Conservation (phyloP, 2,329 filamentous ascomycete species). For the Hymenoscyphus repandus region DNA sequence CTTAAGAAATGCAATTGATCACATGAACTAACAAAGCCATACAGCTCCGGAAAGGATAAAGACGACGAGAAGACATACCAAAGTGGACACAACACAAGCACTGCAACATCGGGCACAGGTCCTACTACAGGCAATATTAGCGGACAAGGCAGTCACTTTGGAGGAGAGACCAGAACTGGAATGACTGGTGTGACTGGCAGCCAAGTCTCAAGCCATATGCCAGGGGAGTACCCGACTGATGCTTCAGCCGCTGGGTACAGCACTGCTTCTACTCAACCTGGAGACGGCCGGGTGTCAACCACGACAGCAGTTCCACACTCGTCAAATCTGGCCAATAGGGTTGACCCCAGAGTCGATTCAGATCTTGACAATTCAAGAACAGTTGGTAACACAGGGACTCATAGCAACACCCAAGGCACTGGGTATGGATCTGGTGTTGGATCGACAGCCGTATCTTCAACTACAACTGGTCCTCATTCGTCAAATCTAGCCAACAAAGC, state of each 20-base stretch:
- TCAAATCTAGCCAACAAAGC: slow-evolving; percentile 38
- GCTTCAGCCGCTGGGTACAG: neutral
- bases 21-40: neutral
- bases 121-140: neutral
- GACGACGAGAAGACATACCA: neutral
- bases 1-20: neutral
- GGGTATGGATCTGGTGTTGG: neutral
- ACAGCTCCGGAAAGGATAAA: neutral
- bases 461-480: slow-evolving; percentile 35
- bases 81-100: neutral
- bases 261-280: no score
- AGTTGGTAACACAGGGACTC: slow-evolving; percentile 31
- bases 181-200: neutral
- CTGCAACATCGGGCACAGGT: neutral
- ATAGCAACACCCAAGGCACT: neutral
- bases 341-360: slow-evolving; percentile 47
- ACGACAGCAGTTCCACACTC: slow-evolving; percentile 23
- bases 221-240: neutral
- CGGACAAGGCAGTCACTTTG: slow-evolving; percentile 9
- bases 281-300: neutral
- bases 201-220: neutral
- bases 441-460: slow-evolving; percentile 13
- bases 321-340: slow-evolving; percentile 37
- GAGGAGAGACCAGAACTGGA: slow-evolving; percentile 1
- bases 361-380: slow-evolving; percentile 47